phyloP scores from a whole-genome alignment of 805 yeast genomes.

The Candida chauliodis region DNA sequence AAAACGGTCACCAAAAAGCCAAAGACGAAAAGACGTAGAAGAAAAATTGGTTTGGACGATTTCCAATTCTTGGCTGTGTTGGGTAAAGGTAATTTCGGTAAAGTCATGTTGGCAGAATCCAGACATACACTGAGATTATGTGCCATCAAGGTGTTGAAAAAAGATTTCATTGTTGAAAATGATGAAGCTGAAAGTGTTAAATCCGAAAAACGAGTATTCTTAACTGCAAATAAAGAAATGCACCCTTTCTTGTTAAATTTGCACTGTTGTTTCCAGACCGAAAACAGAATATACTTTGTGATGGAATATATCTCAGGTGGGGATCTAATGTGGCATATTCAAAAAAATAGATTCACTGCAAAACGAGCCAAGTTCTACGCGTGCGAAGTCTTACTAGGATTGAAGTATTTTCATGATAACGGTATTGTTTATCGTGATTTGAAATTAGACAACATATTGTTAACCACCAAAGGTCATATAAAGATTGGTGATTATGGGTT shows the following conservation, averaged over 20 bases:
- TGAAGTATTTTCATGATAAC: constrained; percentile 90
- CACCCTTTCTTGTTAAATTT: constrained; percentile 92
- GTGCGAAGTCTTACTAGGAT: constrained; percentile 88
- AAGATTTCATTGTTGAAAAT: constrained; percentile 90
- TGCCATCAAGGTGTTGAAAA: constrained; percentile 95
- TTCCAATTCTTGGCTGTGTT: constrained; percentile 90
- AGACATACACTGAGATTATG: constrained; percentile 76
- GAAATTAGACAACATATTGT: constrained; percentile 88
- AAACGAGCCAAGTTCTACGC: constrained; percentile 96
- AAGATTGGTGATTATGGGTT: constrained; percentile 97
- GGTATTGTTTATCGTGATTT: constrained; percentile 96
- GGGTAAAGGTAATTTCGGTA: constrained; percentile 98
- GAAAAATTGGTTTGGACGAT: constrained; percentile 88
- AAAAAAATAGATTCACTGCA: constrained; percentile 82
- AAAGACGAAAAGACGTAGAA: constrained; percentile 42
- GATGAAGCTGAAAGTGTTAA: constrained; percentile 95
- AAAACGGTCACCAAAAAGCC: constrained; percentile 14
- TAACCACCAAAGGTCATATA: constrained; percentile 89
- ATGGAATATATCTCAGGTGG: constrained; percentile 99
- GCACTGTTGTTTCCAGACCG: constrained; percentile 96
- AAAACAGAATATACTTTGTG: constrained; percentile 93
- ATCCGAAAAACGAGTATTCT: constrained; percentile 90
- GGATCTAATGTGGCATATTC: constrained; percentile 99
- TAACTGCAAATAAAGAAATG: constrained; percentile 75
- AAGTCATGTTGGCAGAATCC: constrained; percentile 95